phyloP scores from a whole-genome alignment of 2,329 filamentous ascomycete genomes.

The Helotiales sp. region DNA sequence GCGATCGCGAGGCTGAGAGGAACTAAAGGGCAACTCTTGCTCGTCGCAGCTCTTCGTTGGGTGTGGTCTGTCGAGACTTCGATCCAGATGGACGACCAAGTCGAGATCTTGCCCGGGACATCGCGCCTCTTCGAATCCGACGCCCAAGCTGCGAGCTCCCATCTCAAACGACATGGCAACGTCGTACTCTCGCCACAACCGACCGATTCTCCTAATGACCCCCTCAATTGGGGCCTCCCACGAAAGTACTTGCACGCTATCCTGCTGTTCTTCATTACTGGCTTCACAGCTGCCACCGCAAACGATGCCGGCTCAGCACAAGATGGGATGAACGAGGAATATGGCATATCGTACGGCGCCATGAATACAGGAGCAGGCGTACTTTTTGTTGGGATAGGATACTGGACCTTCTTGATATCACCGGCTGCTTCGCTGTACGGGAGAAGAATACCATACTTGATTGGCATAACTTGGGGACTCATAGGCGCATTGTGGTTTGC shows the following conservation, averaged over 20 bases:
- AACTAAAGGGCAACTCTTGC: neutral
- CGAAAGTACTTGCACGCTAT: constrained; percentile 57
- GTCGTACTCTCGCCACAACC: constrained; percentile 59
- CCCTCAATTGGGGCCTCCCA: constrained; percentile 54
- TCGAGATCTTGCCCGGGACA: constrained; percentile 13
- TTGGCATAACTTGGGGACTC: constrained; percentile 55
- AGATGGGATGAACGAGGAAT: constrained; percentile 54
- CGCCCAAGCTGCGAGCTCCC: constrained; percentile 26
- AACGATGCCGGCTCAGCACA: constrained; percentile 60
- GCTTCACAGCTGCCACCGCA: constrained; percentile 58
- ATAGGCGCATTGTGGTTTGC: constrained; percentile 61
- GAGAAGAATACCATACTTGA: constrained; percentile 57
- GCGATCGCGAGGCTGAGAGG: neutral
- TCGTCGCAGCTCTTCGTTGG: neutral
- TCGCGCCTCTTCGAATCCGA: constrained; percentile 33
- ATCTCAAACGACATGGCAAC: constrained; percentile 44
- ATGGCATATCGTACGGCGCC: constrained; percentile 55
- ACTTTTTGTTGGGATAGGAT: constrained; percentile 60
- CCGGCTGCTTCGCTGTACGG: constrained; percentile 60
- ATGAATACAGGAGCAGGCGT: constrained; percentile 63
- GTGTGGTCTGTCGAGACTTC: neutral
- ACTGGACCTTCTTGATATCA: constrained; percentile 58
- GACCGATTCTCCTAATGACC: constrained; percentile 57
- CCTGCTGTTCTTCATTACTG: constrained; percentile 58
- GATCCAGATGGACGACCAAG: constrained; percentile 5